Base-by-base conservation (phyloP, 179 eudicot genomes). In the Silene vulgaris region DNA sequence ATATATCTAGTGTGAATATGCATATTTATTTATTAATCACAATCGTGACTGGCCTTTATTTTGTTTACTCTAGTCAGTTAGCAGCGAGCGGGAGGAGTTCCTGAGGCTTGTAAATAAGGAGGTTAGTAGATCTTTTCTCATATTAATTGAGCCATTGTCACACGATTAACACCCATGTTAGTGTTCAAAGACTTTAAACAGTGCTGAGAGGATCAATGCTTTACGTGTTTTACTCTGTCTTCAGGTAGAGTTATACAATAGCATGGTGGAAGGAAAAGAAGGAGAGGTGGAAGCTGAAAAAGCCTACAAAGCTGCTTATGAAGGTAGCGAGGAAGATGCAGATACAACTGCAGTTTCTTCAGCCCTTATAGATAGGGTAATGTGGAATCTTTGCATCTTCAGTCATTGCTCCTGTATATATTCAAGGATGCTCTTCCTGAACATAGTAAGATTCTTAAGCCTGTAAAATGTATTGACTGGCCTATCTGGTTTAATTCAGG, bases 11-110 rank as follows among this genome's bases (percentile, higher is more conserved):
- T 40, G 23, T 19, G 1, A n/a, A 69, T 43, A 17, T 69, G 29
- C 28, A 3, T 26, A 40, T 69, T 8, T 17, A 43, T 69, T 69
- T 40, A 20, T 69, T 69, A 17, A 40, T 40, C 56, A 37, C 30
- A 43, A 9, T 40, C 50, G n/a, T 69, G 72, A 69, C 16, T 69
- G 72, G 16, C 20, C 57, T 17, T 17, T 37, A 14, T 40, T 40
- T 69, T 43, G 52, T 40, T 48, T 71, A 5, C 61, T 87, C 84
- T 86, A 93, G 98, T 91, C 98, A 43, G 97, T 93, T 69, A 89
- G 93, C 82, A 85, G 87, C 75, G 98, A 93, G 80, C 98, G 98
- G 74, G 97, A 93, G 80, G 93, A 91, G 81, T 93, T 93, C 83
- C 79, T 93, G 82, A 82, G 95, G 80, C 97, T 93, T 62, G 98